Conservation (phyloP, 306 rosid genomes). For the Alnus rubra region DNA sequence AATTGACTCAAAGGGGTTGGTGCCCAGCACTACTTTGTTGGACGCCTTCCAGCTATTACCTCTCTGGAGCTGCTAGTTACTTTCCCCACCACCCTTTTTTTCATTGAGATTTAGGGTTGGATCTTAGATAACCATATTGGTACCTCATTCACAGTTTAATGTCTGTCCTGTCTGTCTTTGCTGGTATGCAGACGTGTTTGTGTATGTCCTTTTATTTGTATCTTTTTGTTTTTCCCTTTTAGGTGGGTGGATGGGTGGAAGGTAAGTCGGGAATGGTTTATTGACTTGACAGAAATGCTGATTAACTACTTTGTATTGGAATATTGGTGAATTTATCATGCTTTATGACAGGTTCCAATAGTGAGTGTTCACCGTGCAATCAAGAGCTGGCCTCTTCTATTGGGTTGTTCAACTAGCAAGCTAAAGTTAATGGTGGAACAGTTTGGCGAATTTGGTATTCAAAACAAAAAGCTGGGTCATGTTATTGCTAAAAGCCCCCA, state of each 20-base stretch:
- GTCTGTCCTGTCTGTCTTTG: neutral
- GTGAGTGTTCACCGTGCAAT: conserved; percentile 50
- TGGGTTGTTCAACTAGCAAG: conserved; percentile 80
- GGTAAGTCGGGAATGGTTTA: neutral
- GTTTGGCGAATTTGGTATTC: conserved; percentile 63
- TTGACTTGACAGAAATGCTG: conserved; percentile 23
- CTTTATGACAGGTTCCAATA: conserved; percentile 61
- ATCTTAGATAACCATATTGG: neutral
- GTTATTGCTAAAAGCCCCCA: conserved; percentile 81
- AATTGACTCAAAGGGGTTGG: no score
- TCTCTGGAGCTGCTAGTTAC: neutral
- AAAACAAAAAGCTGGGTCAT: conserved; percentile 58
- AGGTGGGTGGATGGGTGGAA: conserved; percentile 6
- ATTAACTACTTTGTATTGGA: conserved; percentile 1
- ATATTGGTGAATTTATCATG: conserved; percentile 20
- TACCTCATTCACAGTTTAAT: neutral
- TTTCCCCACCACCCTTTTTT: neutral
- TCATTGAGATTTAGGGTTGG: neutral
- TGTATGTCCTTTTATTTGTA: neutral
- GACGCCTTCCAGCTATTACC: neutral
- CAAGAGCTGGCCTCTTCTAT: conserved; percentile 76
- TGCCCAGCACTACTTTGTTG: neutral
- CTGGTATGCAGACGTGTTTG: neutral
- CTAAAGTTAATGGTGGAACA: conserved; percentile 62
- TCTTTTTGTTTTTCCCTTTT: neutral